Conservation (phyloP, 441 rosid species). For the Francoa sonchifolia region DNA sequence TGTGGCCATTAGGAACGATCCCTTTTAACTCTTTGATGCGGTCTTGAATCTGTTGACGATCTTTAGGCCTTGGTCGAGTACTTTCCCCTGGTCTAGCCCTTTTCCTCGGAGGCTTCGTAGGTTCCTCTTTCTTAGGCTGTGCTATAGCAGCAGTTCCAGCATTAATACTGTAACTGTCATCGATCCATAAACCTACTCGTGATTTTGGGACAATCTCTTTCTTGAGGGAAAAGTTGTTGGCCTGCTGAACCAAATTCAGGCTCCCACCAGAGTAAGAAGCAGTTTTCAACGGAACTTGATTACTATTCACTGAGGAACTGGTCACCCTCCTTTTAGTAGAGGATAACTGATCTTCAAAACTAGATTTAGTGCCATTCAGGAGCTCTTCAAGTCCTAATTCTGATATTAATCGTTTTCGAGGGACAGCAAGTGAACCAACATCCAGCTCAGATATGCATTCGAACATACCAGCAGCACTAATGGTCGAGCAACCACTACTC, state of each 20-base stretch:
- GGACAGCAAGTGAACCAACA: slow-evolving; percentile 17
- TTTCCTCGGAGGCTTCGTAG: slow-evolving; percentile 38
- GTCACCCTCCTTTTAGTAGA: slow-evolving; percentile 41
- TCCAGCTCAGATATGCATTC: slow-evolving; percentile 26
- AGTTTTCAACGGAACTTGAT: slow-evolving; percentile 19
- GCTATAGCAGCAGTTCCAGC: slow-evolving; percentile 22
- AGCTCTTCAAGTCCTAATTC: slow-evolving; percentile 58
- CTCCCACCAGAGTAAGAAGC: slow-evolving; percentile 24
- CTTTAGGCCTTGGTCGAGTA: slow-evolving; percentile 84
- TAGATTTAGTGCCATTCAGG: slow-evolving; percentile 29
- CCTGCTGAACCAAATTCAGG: slow-evolving; percentile 16
- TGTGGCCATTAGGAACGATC: slow-evolving; percentile 71
- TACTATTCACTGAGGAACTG: slow-evolving; percentile 22
- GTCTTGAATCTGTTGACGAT: slow-evolving; percentile 92
- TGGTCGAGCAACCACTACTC: slow-evolving; percentile 7
- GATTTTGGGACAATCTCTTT: slow-evolving; percentile 27
- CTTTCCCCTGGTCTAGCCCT: slow-evolving; percentile 79
- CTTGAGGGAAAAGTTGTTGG: slow-evolving; percentile 11
- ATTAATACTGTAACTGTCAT: slow-evolving; percentile 58
- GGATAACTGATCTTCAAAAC: slow-evolving; percentile 25
- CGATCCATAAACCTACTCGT: slow-evolving; percentile 58
- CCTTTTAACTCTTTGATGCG: slow-evolving; percentile 75
- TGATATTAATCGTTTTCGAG: slow-evolving; percentile 56
- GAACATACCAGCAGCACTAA: slow-evolving; percentile 14
- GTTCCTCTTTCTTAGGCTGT: slow-evolving; percentile 44